Evolutionary conservation across 768 basidiomycete genomes (phyloP).

Genomic region (Trametes gibbosa): DNA sequence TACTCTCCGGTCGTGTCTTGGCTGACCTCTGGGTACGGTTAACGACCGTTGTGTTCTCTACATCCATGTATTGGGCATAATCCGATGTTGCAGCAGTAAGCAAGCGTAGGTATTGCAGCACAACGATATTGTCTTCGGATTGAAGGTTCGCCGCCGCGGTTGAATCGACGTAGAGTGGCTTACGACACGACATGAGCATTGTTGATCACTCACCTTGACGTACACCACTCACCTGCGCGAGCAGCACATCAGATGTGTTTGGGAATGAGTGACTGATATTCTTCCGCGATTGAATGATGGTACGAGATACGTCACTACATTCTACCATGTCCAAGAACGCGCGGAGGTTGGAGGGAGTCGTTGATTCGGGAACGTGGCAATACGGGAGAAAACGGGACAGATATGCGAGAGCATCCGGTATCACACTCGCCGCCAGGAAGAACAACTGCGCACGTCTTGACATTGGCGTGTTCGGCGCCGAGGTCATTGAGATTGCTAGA

Average conservation of each 20-base stretch:
- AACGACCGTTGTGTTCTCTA: neutral
- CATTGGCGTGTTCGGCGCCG: neutral
- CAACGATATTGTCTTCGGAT: neutral
- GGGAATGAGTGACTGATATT: slow-evolving; percentile 9
- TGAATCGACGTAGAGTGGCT: slow-evolving; percentile 6
- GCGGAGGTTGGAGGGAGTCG: neutral
- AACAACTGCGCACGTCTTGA: neutral
- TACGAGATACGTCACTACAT: slow-evolving; percentile 17
- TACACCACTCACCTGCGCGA: slow-evolving; percentile 25
- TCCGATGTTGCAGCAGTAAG: slow-evolving; percentile 2
- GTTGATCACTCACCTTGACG: slow-evolving; percentile 11
- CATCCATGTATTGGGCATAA: neutral
- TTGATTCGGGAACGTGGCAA: neutral
- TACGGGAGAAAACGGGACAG: slow-evolving; percentile 5
- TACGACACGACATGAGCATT: slow-evolving; percentile 9
- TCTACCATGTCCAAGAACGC: slow-evolving; percentile 12
- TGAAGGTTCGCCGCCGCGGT: neutral
- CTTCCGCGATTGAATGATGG: slow-evolving; percentile 12
- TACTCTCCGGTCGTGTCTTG: neutral
- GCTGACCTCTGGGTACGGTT: neutral
- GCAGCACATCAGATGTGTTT: slow-evolving; percentile 16
- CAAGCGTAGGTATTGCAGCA: slow-evolving; percentile 9
- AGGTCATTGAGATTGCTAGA: neutral
- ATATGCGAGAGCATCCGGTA: slow-evolving; percentile 4
- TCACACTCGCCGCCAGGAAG: slow-evolving; percentile 1